Base-by-base conservation (phyloP, 768 basidiomycete species). In the Crepidotus variabilis region DNA sequence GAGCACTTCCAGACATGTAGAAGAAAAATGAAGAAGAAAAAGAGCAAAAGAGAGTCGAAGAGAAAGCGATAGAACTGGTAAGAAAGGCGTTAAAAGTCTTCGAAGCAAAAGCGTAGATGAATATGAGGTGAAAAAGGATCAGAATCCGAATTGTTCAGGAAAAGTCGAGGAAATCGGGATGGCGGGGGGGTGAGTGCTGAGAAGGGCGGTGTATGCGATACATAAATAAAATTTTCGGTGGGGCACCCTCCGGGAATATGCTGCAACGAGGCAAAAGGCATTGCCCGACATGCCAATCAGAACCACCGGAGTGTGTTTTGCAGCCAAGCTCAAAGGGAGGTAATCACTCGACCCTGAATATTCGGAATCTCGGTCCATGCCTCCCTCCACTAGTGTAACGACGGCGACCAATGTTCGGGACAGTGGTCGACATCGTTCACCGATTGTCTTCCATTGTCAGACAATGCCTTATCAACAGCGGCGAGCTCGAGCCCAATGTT, bases 231-330 rank as follows among this genome's bases (percentile, higher is more conserved):
- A 57, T 57, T 55, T 47, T 50, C 49, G 39, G 35, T 53, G 48
- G 23, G 47, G 13, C 23, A 32, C 55, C 55, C 55, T 45, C 45
- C 47, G 54, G 55, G 50, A 54, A 47, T 45, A 35, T 34, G 16
- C 10, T 54, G 59, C 62, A 63, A 63, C 39, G 62, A 63, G 62
- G 62, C 62, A 54, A 33, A 24, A 52, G 39, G 47, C 36, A 50
- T 56, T 52, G 51, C 50, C 58, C 55, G 58, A 62, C 56, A 59
- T 55, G 60, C 55, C 56, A 58, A 63, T 62, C 61, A 60, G 57
- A 60, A 60, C 33, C 34, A 21, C 45, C 39, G 54, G 45, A 55
- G 47, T 34, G 47, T 49, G 47, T 22, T 20, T 43, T 11, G 3
- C 39, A 43, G 14, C 39, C 39, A 43, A 43, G 13, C 11, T 43